Conservation (phyloP, 2,329 filamentous ascomycete genomes). For the Fusarium xyrophilum region DNA sequence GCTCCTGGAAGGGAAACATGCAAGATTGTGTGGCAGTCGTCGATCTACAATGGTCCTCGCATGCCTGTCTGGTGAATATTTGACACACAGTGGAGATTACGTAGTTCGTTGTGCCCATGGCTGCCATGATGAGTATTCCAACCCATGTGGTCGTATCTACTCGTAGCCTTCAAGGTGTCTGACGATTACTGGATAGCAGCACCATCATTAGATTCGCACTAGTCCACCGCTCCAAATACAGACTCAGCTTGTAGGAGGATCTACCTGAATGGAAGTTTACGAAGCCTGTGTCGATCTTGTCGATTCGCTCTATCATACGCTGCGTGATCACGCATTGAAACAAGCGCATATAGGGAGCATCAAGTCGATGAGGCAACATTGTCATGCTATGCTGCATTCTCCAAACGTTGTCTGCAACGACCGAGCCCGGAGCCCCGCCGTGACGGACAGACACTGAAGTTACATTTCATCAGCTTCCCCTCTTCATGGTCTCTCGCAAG, state of each 20-base stretch:
- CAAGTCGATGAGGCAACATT: slow-evolving; percentile 3
- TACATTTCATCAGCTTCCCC: slow-evolving; percentile 2
- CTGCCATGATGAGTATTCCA: neutral
- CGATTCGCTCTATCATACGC: slow-evolving; percentile 14
- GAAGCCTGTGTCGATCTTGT: slow-evolving; percentile 10
- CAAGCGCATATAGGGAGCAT: slow-evolving; percentile 1
- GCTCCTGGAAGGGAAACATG: neutral
- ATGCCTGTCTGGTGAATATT: neutral
- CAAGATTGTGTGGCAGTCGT: neutral
- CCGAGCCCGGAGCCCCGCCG: slow-evolving; percentile 18
- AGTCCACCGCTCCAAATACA: slow-evolving; percentile 3
- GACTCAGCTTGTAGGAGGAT: neutral
- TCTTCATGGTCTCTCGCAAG: slow-evolving; percentile 9
- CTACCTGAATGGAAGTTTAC: neutral
- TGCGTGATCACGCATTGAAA: slow-evolving; percentile 22
- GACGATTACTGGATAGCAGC: neutral
- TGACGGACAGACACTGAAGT: neutral
- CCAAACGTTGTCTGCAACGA: neutral
- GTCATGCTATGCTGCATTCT: slow-evolving; percentile 9
- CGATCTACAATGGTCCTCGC: neutral
- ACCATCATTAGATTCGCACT: neutral
- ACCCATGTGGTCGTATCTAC: slow-evolving; percentile 8
- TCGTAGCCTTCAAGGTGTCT: slow-evolving; percentile 1
- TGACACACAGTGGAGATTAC: slow-evolving; percentile 11
- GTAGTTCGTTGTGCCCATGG: slow-evolving; percentile 1